Evolutionary conservation across 73 alveolate species (phyloP).

Genomic region (Paramecium pentaurelia): DNA sequence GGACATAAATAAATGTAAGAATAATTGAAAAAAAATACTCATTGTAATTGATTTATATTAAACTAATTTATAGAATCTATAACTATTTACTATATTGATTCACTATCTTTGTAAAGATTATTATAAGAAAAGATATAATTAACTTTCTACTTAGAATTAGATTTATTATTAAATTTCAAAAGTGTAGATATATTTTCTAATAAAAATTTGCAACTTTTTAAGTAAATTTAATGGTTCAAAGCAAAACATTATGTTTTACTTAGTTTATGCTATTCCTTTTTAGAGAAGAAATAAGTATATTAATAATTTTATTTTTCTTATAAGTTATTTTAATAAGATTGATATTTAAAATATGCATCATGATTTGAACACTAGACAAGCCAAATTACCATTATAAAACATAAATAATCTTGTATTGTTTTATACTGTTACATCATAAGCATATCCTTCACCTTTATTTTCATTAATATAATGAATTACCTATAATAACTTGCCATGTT

Average conservation of each 20-base stretch:
- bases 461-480: neutral
- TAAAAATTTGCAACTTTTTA: no score
- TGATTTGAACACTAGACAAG: slow-evolving; percentile 56
- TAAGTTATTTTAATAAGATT: neutral
- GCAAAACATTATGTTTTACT: neutral
- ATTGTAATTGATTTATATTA: neutral
- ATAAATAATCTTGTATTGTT: slow-evolving; percentile 58
- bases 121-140: no score
- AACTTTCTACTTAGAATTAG: neutral
- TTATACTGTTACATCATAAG: slow-evolving; percentile 61
- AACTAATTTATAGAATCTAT: neutral
- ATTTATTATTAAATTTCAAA: neutral
- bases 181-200: no score
- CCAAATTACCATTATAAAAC: slow-evolving; percentile 62
- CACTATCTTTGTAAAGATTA: no score
- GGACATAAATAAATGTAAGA: neutral
- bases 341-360: slow-evolving; percentile 9
- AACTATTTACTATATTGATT: neutral
- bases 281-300: neutral
- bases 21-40: neutral
- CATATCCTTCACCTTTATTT: slow-evolving; percentile 62
- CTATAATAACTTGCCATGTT: slow-evolving; percentile 59
- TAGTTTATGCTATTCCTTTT: neutral
- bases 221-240: no score
- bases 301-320: neutral